Conservation (phyloP, 306 rosid genomes). For the Hippophae gyantsensis region DNA sequence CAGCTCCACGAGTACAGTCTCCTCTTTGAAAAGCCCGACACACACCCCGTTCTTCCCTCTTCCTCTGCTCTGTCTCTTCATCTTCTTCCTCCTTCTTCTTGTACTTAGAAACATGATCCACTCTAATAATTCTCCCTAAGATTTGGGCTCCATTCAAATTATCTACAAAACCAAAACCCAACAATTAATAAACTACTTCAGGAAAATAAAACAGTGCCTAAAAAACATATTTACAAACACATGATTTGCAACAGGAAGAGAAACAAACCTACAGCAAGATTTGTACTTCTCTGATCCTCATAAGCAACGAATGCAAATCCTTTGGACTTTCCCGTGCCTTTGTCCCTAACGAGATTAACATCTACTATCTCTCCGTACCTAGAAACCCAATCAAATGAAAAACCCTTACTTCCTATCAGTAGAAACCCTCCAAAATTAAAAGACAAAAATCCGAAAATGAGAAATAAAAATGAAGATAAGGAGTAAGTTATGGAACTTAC, state of each 20-base stretch:
- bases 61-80: constrained; percentile 66
- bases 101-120: constrained; percentile 73
- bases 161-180: constrained; percentile 31
- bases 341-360: constrained; percentile 83
- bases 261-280: constrained; percentile 70
- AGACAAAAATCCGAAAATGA: background rate
- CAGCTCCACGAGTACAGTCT: constrained; percentile 81
- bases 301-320: constrained; percentile 89
- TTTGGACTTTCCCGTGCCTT: constrained; percentile 81
- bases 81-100: constrained; percentile 94
- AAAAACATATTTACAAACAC: background rate
- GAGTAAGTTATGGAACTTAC: constrained; percentile 20
- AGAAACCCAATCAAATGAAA: background rate
- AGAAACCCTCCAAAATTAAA: background rate
- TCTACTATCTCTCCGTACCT: constrained; percentile 89
- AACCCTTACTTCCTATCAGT: background rate
- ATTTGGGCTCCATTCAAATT: constrained; percentile 85
- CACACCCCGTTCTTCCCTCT: constrained; percentile 83
- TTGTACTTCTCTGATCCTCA: constrained; percentile 91
- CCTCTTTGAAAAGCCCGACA: constrained; percentile 95
- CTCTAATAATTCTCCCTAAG: constrained; percentile 70
- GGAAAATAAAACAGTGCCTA: background rate
- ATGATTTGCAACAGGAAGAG: background rate
- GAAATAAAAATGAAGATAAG: background rate
- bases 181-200: background rate